A percentile compares a stretch with the other conserved stretches of the same genome.
Conservation (phyloP, 2,329 filamentous ascomycete species). For the Pyricularia sp. region DNA sequence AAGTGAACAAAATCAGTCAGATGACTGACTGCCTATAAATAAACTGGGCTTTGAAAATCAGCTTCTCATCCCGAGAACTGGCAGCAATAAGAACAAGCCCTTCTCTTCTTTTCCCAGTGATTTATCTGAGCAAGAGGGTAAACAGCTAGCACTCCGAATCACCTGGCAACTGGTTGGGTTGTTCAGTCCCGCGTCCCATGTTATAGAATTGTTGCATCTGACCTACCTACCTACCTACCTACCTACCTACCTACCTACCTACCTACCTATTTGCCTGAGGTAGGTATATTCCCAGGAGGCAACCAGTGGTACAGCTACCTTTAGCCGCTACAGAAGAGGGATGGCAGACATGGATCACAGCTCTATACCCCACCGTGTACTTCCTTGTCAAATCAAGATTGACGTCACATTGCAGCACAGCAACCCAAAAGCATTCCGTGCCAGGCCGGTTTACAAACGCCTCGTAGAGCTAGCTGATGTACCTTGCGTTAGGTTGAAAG, state of each 20-base stretch:
- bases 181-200: background rate
- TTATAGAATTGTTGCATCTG: background rate
- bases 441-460: background rate
- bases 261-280: too few relatives aligned
- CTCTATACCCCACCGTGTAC: background rate
- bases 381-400: background rate
- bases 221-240: too few relatives aligned
- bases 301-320: background rate
- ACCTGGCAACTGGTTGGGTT: background rate
- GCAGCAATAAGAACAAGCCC: background rate
- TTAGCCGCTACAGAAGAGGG: background rate
- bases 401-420: background rate
- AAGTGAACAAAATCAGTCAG: background rate
- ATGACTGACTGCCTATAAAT: background rate
- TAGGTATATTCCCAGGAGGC: background rate
- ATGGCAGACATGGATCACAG: background rate
- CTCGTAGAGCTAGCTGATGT: too few relatives aligned
- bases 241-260: too few relatives aligned
- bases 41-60: background rate
- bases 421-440: background rate
- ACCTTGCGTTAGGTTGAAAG: too few relatives aligned
- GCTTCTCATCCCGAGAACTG: background rate
- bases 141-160: background rate
- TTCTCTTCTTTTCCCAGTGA: background rate
- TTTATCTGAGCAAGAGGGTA: background rate